Evolutionary conservation across 768 basidiomycete species (phyloP).

Genomic region (Boletus speciosus): DNA sequence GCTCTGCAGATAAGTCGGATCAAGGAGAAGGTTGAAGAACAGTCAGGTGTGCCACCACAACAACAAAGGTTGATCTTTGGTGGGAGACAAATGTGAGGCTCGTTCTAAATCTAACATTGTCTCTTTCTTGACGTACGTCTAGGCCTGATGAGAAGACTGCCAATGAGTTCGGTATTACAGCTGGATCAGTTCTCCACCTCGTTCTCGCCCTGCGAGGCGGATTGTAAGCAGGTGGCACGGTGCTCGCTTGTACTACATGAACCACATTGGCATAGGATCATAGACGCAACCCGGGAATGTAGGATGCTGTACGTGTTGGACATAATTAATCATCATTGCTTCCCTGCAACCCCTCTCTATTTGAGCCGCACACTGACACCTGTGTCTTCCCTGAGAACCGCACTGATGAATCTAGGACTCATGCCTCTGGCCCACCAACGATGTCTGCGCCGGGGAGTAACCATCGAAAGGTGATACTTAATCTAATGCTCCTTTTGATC

Average conservation of each 20-base stretch:
- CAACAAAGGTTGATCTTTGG: conserved; percentile 93
- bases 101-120: not conserved
- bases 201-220: conserved; percentile 96
- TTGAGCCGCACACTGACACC: not conserved
- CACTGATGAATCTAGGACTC: conserved; percentile 11
- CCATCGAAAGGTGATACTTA: conserved; percentile 89
- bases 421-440: conserved; percentile 50
- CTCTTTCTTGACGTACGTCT: not conserved
- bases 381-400: not conserved
- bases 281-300: conserved; percentile 12
- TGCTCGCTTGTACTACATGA: conserved; percentile 8
- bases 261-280: conserved; percentile 21
- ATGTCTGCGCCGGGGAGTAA: conserved; percentile 80
- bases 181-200: conserved; percentile 88
- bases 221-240: conserved; percentile 33
- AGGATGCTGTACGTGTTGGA: not conserved
- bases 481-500: conserved; percentile 51
- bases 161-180: conserved; percentile 74
- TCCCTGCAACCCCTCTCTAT: conserved; percentile 2
- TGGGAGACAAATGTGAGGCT: conserved; percentile 86
- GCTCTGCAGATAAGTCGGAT: conserved; percentile 75
- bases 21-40: conserved; percentile 98
- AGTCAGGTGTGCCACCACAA: conserved; percentile 93
- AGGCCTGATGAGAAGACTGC: conserved; percentile 94
- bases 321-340: conserved; percentile 26